A percentile compares a stretch with the other conserved stretches of the same genome.
Conservation (phyloP, 192 early-diverging fungal species). For the Allomyces javanicus region DNA sequence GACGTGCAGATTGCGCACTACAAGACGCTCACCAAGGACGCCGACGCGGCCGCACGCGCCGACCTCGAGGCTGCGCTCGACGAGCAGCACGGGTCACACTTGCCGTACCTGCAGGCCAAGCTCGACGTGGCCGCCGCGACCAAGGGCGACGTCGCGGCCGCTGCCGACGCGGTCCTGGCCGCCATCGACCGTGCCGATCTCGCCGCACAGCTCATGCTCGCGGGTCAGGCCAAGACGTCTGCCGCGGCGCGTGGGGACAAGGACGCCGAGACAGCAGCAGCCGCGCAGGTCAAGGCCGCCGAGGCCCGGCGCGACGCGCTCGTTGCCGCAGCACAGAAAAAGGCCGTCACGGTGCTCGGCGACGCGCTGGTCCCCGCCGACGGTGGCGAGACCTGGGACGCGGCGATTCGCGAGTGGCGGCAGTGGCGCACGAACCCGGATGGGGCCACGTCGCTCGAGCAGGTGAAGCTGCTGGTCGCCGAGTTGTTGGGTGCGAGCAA, state of each 20-base stretch:
- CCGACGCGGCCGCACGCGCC: slow-evolving; percentile 11
- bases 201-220: slow-evolving; percentile 39
- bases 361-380: slow-evolving; percentile 5
- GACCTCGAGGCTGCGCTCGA: slow-evolving; percentile 29
- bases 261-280: too few species aligned
- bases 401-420: slow-evolving; percentile 27
- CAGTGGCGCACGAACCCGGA: slow-evolving; percentile 30
- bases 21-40: slow-evolving; percentile 42
- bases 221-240: slow-evolving; percentile 2
- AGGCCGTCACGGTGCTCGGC: background rate
- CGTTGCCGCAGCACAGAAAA: background rate
- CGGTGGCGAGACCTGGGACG: slow-evolving; percentile 23
- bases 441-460: slow-evolving; percentile 28
- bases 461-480: slow-evolving; percentile 34
- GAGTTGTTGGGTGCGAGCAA: slow-evolving; percentile 25
- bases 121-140: slow-evolving; percentile 25
- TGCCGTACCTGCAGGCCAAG: slow-evolving; percentile 31
- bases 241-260: background rate
- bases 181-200: slow-evolving; percentile 40
- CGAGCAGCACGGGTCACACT: slow-evolving; percentile 32
- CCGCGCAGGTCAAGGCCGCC: slow-evolving; percentile 8
- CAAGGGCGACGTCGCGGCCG: slow-evolving; percentile 24
- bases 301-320: slow-evolving; percentile 27
- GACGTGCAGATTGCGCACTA: slow-evolving; percentile 60
- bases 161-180: slow-evolving; percentile 33